Base-by-base conservation (phyloP, 257 asterid genomes). In the Nicotiana benthamiana region DNA sequence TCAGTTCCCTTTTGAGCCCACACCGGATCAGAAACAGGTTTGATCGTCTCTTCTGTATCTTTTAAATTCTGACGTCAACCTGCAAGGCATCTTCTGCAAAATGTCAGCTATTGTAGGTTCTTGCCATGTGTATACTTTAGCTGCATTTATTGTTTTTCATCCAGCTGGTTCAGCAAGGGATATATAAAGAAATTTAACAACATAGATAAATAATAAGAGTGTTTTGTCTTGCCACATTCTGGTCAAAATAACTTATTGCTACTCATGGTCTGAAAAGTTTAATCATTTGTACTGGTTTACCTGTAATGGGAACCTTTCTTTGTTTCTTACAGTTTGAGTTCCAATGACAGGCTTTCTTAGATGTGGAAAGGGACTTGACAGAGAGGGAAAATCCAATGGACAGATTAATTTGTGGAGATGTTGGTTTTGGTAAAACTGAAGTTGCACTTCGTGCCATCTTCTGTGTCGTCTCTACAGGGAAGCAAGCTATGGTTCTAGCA, bases 371-470 rank as follows among this genome's bases (percentile, higher is more conserved):
- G 86, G 99, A 95, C 89, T 87, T 95, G 89, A 93, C 95, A 18
- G 93, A 93, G 88, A 90, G 91, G 85, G 97, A 92, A 77, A 93
- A 90, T 81, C 99, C 98, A 36, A 95, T 95, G 99, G 99, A 95
- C 81, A 86, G 99, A 83, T 85, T 95, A 85, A 92, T 95, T 70
- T 95, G 99, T n/a, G 99, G 99, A 81, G 98, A 95, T 87, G 99
- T 93, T 67, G 99, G 99, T 82, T 93, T 95, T 83, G 99, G 99
- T 83, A 95, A 95, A 89, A 95, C 98, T 67, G 99, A 95, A 90
- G 99, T 95, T 83, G 98, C 99, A 67, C 78, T 95, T 64, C 99
- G 97, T 84, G 99, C 98, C 84, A 92, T 95, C 89, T 91, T 85
- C 89, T 92, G 95, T 86, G 99, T 93, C 84, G 91, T 95, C 81